Conservation (phyloP, 305 asterid species). For the Ruellia speciosa region DNA sequence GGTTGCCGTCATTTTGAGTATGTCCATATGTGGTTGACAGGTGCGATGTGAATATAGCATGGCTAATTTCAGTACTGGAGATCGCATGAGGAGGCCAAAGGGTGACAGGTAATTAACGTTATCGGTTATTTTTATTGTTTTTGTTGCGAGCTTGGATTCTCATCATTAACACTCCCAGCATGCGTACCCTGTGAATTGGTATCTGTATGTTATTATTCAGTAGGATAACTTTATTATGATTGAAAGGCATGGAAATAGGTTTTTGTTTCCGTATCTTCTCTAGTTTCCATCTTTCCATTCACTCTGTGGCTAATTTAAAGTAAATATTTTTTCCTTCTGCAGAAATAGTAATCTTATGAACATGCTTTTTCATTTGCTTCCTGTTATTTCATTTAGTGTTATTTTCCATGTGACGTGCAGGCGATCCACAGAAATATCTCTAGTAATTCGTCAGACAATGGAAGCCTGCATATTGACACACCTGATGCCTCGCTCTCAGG, state of each 20-base stretch:
- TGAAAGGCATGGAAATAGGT: background rate
- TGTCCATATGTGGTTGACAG: conserved; percentile 28
- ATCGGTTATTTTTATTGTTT: conserved; percentile 1
- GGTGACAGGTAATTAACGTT: conserved; percentile 63
- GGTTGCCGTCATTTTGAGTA: conserved; percentile 3
- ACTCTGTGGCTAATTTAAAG: background rate
- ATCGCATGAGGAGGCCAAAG: conserved; percentile 84
- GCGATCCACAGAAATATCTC: conserved; percentile 85
- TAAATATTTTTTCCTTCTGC: conserved; percentile 11
- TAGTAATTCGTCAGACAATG: conserved; percentile 92
- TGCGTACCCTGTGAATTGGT: conserved; percentile 6
- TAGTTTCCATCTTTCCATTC: background rate
- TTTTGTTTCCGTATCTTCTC: background rate
- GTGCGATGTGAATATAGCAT: conserved; percentile 94
- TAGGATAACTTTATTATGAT: background rate
- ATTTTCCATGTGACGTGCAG: conserved; percentile 34
- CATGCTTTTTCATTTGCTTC: conserved; percentile 1
- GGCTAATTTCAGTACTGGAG: conserved; percentile 98
- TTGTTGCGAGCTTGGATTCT: conserved; percentile 1
- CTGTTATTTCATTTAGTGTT: background rate
- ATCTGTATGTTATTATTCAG: background rate
- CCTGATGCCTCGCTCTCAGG: conserved; percentile 93
- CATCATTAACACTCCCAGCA: background rate
- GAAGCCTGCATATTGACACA: conserved; percentile 85
- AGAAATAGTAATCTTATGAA: background rate